A percentile compares a stretch with the other conserved stretches of the same genome.
phyloP scores from a whole-genome alignment of 129 eudicot species.

The sunflower (Helianthus annuus) region HanXRQr2.0-SUNRISE NC_035448.2:13215409-13215908 shows the following conservation, averaged over 20 bases:
- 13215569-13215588: slow-evolving; percentile 47
- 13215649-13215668: slow-evolving; percentile 53
- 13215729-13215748: slow-evolving; percentile 49
- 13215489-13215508: slow-evolving; percentile 68
- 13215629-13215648: slow-evolving; percentile 44
- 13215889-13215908: not conserved
- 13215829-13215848: slow-evolving; percentile 21
- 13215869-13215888: not conserved
- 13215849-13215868: slow-evolving; percentile 12
- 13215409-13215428: slow-evolving; percentile 43
- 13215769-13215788: slow-evolving; percentile 82
- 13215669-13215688: slow-evolving; percentile 48
- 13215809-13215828: slow-evolving; percentile 29
- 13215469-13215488: slow-evolving; percentile 56
- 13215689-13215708: slow-evolving; percentile 47
- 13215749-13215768: slow-evolving; percentile 46
- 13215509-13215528: slow-evolving; percentile 88
- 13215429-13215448: slow-evolving; percentile 50
- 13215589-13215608: slow-evolving; percentile 49
- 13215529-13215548: slow-evolving; percentile 76
- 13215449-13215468: slow-evolving; percentile 54
- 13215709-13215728: slow-evolving; percentile 50
- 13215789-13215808: slow-evolving; percentile 60
- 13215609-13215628: slow-evolving; percentile 64
- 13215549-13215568: slow-evolving; percentile 65